A percentile compares a stretch with the other conserved stretches of the same genome.
phyloP scores from a whole-genome alignment of 2,329 filamentous ascomycete species.

The Clarireedia hainanense region DNA sequence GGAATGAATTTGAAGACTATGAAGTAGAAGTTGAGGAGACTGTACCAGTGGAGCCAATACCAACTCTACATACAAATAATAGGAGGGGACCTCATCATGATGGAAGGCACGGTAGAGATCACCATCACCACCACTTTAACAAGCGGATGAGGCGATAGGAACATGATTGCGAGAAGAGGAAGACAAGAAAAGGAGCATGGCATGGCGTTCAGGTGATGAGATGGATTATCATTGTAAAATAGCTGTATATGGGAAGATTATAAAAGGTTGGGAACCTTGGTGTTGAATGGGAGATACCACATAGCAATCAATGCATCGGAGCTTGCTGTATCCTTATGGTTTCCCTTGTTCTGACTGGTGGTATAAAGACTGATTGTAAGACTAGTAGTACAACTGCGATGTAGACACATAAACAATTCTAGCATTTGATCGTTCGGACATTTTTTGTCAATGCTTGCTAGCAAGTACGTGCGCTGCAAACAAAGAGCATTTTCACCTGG shows the following conservation, averaged over 20 bases:
- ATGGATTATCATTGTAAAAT: background rate
- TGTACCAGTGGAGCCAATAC: conserved; percentile 15
- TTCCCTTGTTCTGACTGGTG: too few species aligned
- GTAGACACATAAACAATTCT: too few species aligned
- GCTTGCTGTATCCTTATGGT: too few species aligned
- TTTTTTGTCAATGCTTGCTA: too few species aligned
- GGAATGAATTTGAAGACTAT: conserved; percentile 68
- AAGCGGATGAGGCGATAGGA: conserved; percentile 13
- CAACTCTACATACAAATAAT: conserved; percentile 2
- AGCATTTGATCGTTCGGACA: too few species aligned
- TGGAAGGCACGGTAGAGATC: conserved; percentile 9
- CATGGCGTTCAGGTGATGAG: background rate
- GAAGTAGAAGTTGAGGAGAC: conserved; percentile 68
- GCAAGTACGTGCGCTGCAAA: too few species aligned
- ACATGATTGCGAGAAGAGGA: background rate
- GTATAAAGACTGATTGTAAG: too few species aligned
- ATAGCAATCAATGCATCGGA: background rate
- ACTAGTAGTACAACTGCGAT: too few species aligned
- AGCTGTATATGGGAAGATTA: background rate
- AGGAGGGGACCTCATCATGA: conserved; percentile 14
- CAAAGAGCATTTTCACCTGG: background rate
- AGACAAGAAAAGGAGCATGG: background rate
- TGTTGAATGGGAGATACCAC: conserved; percentile 2
- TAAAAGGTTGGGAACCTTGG: background rate
- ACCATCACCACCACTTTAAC: conserved; percentile 14